A percentile compares a stretch with the other conserved stretches of the same genome.
These are phyloP conservation scores for Lunularia cruciata DNA, from an alignment of 225 moss, liverwort and hornwort genomes.

Conservation along the genomic window DNA sequence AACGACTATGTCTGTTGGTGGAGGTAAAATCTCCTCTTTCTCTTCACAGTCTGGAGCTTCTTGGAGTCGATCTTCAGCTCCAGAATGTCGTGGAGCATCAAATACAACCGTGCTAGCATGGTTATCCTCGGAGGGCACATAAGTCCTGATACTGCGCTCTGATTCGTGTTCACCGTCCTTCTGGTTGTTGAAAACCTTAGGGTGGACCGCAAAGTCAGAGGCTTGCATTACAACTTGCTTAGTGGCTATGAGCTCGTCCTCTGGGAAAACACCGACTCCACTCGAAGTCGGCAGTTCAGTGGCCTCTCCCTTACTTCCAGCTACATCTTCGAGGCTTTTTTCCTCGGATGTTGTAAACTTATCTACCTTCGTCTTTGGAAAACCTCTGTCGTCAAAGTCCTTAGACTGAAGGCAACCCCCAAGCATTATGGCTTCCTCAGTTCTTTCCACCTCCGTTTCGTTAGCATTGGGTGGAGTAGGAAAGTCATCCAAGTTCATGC, in stretches of 20 bases:
- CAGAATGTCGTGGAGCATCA: background rate
- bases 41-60: background rate
- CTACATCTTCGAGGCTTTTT: background rate
- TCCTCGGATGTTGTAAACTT: background rate
- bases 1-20: background rate
- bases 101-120: background rate
- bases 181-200: background rate
- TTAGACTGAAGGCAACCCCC: background rate
- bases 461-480: background rate
- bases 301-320: background rate
- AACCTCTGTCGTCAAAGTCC: background rate
- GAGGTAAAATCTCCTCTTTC: background rate
- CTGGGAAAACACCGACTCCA: background rate
- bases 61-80: background rate
- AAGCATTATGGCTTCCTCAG: background rate
- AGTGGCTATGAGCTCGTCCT: background rate
- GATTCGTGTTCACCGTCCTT: background rate
- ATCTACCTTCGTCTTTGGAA: background rate
- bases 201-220: background rate
- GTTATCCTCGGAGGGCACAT: background rate
- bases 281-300: background rate
- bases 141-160: background rate
- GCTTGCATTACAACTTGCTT: background rate
- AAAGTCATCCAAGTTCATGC: constrained; percentile 7
- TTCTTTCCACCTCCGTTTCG: background rate